Evolutionary conservation across 2,329 filamentous ascomycete species (phyloP).

Genomic region (Sphaerulina populicola): DNA sequence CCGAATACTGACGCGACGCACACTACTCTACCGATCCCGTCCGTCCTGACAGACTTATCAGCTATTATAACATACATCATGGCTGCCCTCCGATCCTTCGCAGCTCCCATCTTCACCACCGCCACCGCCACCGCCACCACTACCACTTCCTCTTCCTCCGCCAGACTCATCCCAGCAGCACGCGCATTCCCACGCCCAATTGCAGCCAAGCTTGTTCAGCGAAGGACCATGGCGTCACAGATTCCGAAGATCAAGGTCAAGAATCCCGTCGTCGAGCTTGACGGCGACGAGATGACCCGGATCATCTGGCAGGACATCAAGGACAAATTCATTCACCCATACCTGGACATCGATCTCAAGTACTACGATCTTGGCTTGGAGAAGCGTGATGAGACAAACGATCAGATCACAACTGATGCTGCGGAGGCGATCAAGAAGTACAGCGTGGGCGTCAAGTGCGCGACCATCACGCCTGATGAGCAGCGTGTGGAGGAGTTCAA

Average conservation of each 20-base stretch:
- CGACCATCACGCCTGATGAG: conserved; percentile 98
- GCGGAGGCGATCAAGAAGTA: conserved; percentile 99
- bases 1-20: neutral
- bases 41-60: conserved; percentile 1
- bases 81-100: conserved; percentile 20
- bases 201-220: conserved; percentile 30
- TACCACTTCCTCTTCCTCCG: conserved; percentile 10
- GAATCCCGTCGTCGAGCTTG: conserved; percentile 96
- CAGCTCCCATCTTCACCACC: conserved; percentile 5
- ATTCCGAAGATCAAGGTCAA: conserved; percentile 94
- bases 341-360: conserved; percentile 95
- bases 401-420: conserved; percentile 89
- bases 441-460: conserved; percentile 97
- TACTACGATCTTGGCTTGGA: conserved; percentile 57
- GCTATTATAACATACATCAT: conserved; percentile 11
- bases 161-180: conserved; percentile 17
- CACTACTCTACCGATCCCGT: conserved; percentile 8
- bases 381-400: conserved; percentile 92
- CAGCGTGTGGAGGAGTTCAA: conserved; percentile 95
- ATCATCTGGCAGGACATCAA: conserved; percentile 99
- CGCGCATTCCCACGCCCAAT: conserved; percentile 28
- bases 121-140: conserved; percentile 12
- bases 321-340: conserved; percentile 95
- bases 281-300: conserved; percentile 91
- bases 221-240: conserved; percentile 33